Base-by-base conservation (phyloP, 2,329 filamentous ascomycete species). In the Colletotrichum navitas region DNA sequence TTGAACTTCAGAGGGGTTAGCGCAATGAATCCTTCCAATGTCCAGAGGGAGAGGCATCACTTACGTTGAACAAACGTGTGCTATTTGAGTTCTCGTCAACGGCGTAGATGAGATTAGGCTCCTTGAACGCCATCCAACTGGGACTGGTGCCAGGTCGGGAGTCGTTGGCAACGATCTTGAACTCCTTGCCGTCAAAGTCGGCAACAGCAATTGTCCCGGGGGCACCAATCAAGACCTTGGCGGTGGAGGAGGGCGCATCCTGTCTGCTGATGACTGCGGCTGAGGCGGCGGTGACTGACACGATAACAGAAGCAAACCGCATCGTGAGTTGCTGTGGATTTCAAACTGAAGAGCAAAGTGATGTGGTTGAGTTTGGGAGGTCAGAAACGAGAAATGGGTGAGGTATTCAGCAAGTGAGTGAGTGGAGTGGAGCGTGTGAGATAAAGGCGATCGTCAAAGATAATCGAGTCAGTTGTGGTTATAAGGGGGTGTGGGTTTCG, bases 61-160 rank as follows among this genome's bases (percentile, higher is more conserved):
- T 41, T 65, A 77, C 74, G 24, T 76, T 78, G 75, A 85, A 85
- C 21, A 83, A 75, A 69, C 81, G 80, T n/a, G 83, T 77, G 55
- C 77, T 75, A 61, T 78, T 77, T 74, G 80, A 79, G 74, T 82
- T 83, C 80, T 88, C 86, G 73, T 88, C 81, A 26, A 85, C 83
- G 55, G 83, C 83, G 70, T 86, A 87, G 54, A 88, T 70, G 5
- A 78, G 75, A 75, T 82, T 79, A 34, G 81, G 81, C 24, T 78
- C 71, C 60, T 80, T 80, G 76, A 81, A 82, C 49, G 81, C 77
- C 77, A 88, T 77, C 86, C 86, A 88, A 72, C 83, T 86, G 29
- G 85, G 81, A 1, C 72, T 74, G 4, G 78, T 76, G 56, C 80
- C 80, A 0, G 74, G 32, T 10, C 76, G 73, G 3, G 75, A 75